phyloP scores from a whole-genome alignment of 2,329 filamentous ascomycete species.

The Cladophialophora immunda region DNA sequence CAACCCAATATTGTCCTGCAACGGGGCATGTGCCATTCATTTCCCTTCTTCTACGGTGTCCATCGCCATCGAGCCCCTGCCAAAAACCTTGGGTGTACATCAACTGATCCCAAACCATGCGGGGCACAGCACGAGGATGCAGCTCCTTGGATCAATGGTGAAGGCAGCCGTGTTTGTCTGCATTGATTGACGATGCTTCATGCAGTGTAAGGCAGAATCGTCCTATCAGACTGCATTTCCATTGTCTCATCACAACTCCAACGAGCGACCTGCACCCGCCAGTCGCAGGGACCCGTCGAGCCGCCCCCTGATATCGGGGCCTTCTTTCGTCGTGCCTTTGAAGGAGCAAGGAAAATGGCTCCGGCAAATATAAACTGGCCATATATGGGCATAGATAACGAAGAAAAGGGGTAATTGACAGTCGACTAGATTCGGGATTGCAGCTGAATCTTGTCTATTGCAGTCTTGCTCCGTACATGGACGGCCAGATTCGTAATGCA shows the following conservation, averaged over 20 bases:
- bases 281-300: background rate
- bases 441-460: background rate
- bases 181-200: constrained; percentile 13
- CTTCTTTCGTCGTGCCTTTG: background rate
- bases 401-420: background rate
- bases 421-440: background rate
- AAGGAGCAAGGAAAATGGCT: background rate
- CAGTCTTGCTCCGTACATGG: background rate
- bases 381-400: background rate
- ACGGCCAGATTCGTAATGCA: background rate
- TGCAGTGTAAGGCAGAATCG: background rate
- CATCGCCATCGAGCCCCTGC: constrained; percentile 11
- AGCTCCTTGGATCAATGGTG: background rate
- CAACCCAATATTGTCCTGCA: constrained; percentile 7
- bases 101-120: constrained; percentile 1
- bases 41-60: background rate
- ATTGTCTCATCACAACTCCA: background rate
- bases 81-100: constrained; percentile 3
- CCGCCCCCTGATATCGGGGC: background rate
- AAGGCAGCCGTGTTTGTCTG: background rate
- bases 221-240: background rate
- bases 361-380: background rate
- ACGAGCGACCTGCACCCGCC: background rate
- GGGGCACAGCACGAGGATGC: background rate
- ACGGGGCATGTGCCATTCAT: background rate